phyloP scores from a whole-genome alignment of 2,329 filamentous ascomycete genomes.

The Trichoderma aggressivum region DNA sequence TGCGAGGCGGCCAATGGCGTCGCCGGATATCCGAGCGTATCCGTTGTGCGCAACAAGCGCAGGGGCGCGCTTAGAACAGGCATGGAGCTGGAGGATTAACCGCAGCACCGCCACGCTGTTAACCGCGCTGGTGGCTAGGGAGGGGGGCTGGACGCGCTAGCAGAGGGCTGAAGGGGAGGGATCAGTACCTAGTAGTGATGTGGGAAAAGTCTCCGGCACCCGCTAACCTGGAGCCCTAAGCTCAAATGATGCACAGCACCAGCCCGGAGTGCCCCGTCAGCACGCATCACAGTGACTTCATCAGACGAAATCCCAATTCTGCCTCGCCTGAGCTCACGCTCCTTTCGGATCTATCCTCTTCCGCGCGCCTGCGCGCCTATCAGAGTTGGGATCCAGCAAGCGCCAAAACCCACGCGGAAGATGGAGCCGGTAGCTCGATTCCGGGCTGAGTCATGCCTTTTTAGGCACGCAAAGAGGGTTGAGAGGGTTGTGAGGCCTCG shows the following conservation, averaged over 20 bases:
- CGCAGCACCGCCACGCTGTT: slow-evolving; percentile 5
- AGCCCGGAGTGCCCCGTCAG: neutral
- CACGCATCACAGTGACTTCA: neutral
- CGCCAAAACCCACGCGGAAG: neutral
- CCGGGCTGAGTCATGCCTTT: neutral
- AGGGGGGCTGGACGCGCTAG: neutral
- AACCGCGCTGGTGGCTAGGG: neutral
- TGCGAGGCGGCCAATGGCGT: neutral
- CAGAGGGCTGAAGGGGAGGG: neutral
- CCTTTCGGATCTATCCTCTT: slow-evolving; percentile 6
- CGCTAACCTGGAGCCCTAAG: neutral
- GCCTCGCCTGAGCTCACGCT: neutral
- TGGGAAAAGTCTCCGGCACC: neutral
- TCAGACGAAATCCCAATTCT: neutral
- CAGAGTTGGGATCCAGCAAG: neutral
- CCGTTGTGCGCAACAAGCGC: neutral
- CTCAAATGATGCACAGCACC: neutral
- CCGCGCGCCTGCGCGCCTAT: slow-evolving; percentile 3
- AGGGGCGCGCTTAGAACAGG: neutral
- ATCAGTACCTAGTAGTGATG: too few relatives aligned
- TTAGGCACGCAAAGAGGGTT: neutral
- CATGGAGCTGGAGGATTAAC: neutral
- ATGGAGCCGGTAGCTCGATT: neutral
- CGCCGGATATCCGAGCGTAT: neutral
- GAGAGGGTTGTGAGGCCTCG: neutral